Evolutionary conservation across 345 rosid species (phyloP).

Genomic region (Eucalyptus globulus): DNA sequence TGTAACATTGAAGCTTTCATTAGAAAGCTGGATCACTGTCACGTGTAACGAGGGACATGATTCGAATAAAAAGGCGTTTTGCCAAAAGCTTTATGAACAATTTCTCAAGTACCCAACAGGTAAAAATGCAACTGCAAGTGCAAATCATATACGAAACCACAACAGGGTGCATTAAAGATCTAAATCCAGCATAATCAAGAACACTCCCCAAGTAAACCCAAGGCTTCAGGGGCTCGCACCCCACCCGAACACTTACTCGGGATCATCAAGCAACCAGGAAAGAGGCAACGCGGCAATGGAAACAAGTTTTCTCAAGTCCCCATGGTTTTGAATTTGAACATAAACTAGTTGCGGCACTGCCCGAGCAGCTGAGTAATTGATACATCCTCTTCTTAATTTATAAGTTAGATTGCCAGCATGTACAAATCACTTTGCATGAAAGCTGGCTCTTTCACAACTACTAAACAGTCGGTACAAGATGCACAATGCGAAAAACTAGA

Average conservation of each 20-base stretch:
- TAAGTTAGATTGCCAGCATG: constrained; percentile 1
- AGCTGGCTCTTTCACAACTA: constrained; percentile 2
- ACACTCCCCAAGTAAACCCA: not conserved
- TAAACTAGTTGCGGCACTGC: not conserved
- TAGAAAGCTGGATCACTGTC: not conserved
- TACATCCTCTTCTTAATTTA: constrained; percentile 3
- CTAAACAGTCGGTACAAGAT: not conserved
- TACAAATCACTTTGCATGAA: constrained; percentile 2
- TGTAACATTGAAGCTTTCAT: not conserved
- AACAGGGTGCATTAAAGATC: not conserved
- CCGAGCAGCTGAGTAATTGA: not conserved
- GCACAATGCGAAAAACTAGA: not conserved
- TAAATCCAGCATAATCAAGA: not conserved
- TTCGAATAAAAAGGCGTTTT: not conserved
- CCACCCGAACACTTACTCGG: not conserved
- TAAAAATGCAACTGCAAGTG: not conserved
- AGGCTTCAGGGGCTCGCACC: not conserved
- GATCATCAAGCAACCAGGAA: not conserved
- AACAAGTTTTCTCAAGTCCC: not conserved
- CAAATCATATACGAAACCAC: not conserved
- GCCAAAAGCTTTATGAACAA: not conserved
- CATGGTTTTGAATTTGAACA: not conserved
- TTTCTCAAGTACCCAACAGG: not conserved
- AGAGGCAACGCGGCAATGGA: not conserved
- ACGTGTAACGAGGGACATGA: not conserved